Percentiles rank a stretch among this genome's conserved stretches.
Conservation (phyloP, 371 early-diverging fungal species). For the Synchytrium microbalum region DNA sequence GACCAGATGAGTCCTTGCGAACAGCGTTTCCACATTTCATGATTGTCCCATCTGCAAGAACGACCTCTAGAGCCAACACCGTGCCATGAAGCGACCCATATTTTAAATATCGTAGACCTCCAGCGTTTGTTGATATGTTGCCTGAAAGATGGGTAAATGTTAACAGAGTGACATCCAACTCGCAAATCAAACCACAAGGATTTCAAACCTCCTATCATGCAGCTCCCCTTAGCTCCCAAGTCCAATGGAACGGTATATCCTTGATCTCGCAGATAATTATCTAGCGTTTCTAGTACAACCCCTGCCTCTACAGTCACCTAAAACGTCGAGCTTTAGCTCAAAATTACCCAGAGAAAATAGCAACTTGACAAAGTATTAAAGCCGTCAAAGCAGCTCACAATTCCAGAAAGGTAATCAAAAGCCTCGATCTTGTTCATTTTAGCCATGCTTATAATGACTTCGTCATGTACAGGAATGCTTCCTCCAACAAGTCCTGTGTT, state of each 20-base stretch:
- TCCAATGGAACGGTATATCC: conserved; percentile 83
- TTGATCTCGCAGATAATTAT: conserved; percentile 59
- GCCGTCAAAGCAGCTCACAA: conserved; percentile 64
- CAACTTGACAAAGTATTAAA: too few relatives aligned
- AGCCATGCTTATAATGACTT: conserved; percentile 69
- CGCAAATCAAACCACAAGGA: too few relatives aligned
- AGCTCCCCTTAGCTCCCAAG: conserved; percentile 86
- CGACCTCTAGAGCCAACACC: conserved; percentile 60
- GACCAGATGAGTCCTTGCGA: conserved; percentile 56
- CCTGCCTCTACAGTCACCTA: too few relatives aligned
- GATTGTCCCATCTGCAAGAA: conserved; percentile 81
- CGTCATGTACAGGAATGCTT: conserved; percentile 87
- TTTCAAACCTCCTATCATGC: too few relatives aligned
- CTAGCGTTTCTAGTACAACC: conserved; percentile 74
- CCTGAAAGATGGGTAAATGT: conserved; percentile 94
- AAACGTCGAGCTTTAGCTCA: too few relatives aligned
- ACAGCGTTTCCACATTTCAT: conserved; percentile 72
- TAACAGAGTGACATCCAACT: too few relatives aligned
- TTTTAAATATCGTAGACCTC: conserved; percentile 80
- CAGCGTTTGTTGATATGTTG: conserved; percentile 92
- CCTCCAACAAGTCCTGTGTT: conserved; percentile 88
- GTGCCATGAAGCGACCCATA: conserved; percentile 88
- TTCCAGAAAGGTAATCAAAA: conserved; percentile 79
- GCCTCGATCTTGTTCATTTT: conserved; percentile 65
- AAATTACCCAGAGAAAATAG: too few relatives aligned